These are phyloP conservation scores for Lepraria neglecta DNA, from an alignment of 495 filamentous ascomycete species.

Conservation along the genomic window DNA sequence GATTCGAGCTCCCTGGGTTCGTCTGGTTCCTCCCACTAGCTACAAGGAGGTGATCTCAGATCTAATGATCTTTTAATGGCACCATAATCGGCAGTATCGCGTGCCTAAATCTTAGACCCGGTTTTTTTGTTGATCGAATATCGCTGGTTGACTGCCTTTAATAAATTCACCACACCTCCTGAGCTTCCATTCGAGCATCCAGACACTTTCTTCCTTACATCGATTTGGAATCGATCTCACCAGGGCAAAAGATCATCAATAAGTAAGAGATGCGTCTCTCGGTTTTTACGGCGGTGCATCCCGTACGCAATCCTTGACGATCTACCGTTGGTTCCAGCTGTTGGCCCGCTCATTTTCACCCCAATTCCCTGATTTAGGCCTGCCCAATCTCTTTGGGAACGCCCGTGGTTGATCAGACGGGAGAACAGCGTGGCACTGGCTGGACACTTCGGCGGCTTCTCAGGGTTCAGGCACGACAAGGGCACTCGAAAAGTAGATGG, in stretches of 20 bases:
- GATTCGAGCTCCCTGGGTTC: background rate
- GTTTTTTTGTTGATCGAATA: background rate
- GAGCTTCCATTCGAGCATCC: too few species aligned
- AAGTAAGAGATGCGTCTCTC: background rate
- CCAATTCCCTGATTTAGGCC: conserved; percentile 13
- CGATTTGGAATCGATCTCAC: too few species aligned
- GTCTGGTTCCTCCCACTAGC: too few species aligned
- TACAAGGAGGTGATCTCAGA: conserved; percentile 2
- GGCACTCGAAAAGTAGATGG: background rate
- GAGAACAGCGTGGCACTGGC: conserved; percentile 7
- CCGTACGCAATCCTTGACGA: conserved; percentile 13
- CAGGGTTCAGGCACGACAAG: conserved; percentile 5
- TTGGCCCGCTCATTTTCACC: conserved; percentile 6
- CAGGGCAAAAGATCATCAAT: background rate
- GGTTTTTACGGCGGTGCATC: conserved; percentile 1
- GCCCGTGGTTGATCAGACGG: conserved; percentile 9
- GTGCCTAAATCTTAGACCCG: background rate
- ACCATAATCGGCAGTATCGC: conserved; percentile 1
- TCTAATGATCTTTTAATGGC: conserved; percentile 10
- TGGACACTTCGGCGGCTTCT: conserved; percentile 4
- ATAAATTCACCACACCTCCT: too few species aligned
- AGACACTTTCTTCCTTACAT: too few species aligned
- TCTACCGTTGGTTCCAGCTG: conserved; percentile 17
- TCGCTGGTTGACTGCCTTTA: background rate
- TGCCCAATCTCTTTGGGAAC: conserved; percentile 5